A percentile compares a stretch with the other conserved stretches of the same genome.
Evolutionary conservation across 768 basidiomycete species (phyloP).

Genomic region (Boletus eberwhitei): DNA sequence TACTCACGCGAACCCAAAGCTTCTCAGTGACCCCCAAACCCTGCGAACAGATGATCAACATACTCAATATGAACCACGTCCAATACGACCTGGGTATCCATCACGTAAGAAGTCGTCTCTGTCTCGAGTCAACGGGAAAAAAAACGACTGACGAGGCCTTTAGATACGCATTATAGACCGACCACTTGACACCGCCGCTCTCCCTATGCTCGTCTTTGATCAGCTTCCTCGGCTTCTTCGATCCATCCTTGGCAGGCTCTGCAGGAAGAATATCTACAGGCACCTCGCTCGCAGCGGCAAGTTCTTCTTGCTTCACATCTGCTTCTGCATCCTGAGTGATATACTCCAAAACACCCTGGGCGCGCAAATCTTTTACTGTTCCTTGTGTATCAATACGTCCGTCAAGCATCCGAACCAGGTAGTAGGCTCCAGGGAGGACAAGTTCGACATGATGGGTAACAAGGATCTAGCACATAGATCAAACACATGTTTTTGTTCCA

Average conservation of each 20-base stretch:
- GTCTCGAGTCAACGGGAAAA: background rate
- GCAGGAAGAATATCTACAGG: conserved; percentile 2
- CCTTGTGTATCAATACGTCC: conserved; percentile 79
- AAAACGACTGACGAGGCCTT: conserved; percentile 52
- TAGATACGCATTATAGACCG: conserved; percentile 63
- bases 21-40: conserved; percentile 27
- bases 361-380: conserved; percentile 58
- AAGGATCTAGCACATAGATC: conserved; percentile 41
- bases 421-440: conserved; percentile 68
- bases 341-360: conserved; percentile 56
- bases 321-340: conserved; percentile 55
- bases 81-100: conserved; percentile 25
- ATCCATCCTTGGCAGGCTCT: background rate
- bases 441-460: conserved; percentile 87
- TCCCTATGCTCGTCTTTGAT: conserved; percentile 82
- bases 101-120: background rate
- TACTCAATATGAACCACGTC: conserved; percentile 24
- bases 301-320: conserved; percentile 44
- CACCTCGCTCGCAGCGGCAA: conserved; percentile 14
- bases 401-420: conserved; percentile 76
- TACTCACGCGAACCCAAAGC: conserved; percentile 29
- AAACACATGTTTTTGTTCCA: background rate
- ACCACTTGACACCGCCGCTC: conserved; percentile 79
- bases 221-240: conserved; percentile 68
- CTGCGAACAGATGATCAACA: conserved; percentile 26